Base-by-base conservation (phyloP, 208 protist genomes). In the Crithidia brevicula region DNA sequence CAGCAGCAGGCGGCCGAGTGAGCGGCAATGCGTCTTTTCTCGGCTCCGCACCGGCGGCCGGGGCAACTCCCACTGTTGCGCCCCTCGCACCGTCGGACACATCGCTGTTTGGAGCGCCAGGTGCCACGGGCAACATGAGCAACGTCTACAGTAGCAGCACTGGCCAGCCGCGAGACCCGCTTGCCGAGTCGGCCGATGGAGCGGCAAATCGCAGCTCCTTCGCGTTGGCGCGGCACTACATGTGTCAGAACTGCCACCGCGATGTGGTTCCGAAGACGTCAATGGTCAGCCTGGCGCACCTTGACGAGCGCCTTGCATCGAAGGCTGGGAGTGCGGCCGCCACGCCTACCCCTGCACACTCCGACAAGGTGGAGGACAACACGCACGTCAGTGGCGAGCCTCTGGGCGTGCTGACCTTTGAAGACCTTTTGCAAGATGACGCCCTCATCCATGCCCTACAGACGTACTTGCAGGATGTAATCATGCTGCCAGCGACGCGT, bases 361-460 rank as follows among this genome's bases (percentile, higher is more conserved):
- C 36, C 0, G 59, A 45, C 6, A 52, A 33, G 20, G 33, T 22
- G 6, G 30, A n/a, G 22, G 33, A 28, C 1, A 33, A 63, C 43
- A 23, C 15, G 13, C 11, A 30, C 10, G 36, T 8, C 8, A 11
- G 7, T 33, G 11, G 11, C 20, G 50, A 58, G 25, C 34, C 36
- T 6, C 28, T 52, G 8, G 56, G 56, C 1, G 56, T 70, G 8
- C 43, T 68, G 8, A 56, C 61, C 11, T 76, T 76, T 23, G 63
- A 76, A 22, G 70, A 76, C 18, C 62, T 76, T 5, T 36, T 76
- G 1, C 61, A 65, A 20, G 70, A 76, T 38, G 70, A 76, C 30
- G 56, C 56, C 1, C 23, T 76, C 15, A 36, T 69, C 27, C 46
- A 70, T 28, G 62, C 54, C 2, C n/a, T 76, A 23, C 70, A 76